phyloP scores from a whole-genome alignment of 1,284 basidiomycete genomes.

The Cryptococcus sp. region DNA sequence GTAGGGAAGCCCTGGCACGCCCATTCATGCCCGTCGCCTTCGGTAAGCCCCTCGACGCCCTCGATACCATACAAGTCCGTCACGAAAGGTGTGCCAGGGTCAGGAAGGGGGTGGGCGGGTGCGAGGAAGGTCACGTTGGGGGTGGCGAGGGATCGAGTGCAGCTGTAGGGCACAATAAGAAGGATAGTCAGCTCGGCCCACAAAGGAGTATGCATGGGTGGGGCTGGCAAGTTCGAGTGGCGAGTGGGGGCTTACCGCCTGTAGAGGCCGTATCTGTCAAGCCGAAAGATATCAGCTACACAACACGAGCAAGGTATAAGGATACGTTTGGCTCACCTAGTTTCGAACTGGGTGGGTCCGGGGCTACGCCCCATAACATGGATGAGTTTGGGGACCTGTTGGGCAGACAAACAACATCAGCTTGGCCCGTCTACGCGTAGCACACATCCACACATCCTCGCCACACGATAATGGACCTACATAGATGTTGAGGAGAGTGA shows the following conservation, averaged over 20 bases:
- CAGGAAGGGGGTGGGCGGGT: constrained; percentile 33
- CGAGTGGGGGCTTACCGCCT: constrained; percentile 22
- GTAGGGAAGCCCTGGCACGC: constrained; percentile 46
- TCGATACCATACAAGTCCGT: neutral
- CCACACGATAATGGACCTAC: constrained; percentile 21
- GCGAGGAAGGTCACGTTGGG: constrained; percentile 26
- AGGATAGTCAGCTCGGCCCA: constrained; percentile 19
- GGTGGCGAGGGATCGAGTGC: constrained; percentile 35
- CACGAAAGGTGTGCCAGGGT: neutral
- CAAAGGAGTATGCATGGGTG: constrained; percentile 22
- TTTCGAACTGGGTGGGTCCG: constrained; percentile 45
- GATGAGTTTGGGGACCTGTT: constrained; percentile 41
- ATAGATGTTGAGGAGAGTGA: constrained; percentile 46
- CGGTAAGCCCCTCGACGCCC: constrained; percentile 14
- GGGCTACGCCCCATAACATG: constrained; percentile 35
- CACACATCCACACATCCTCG: neutral
- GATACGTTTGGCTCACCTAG: constrained; percentile 35
- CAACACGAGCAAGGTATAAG: too few species aligned
- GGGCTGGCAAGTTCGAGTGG: neutral
- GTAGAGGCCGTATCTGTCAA: constrained; percentile 47
- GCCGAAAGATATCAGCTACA: constrained; percentile 1
- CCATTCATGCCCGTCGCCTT: constrained; percentile 33
- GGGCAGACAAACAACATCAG: constrained; percentile 5
- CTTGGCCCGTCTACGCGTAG: neutral
- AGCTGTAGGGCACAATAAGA: constrained; percentile 22